Evolutionary conservation across 2,329 filamentous ascomycete species (phyloP).

Genomic region (Botrytis cinerea): DNA sequence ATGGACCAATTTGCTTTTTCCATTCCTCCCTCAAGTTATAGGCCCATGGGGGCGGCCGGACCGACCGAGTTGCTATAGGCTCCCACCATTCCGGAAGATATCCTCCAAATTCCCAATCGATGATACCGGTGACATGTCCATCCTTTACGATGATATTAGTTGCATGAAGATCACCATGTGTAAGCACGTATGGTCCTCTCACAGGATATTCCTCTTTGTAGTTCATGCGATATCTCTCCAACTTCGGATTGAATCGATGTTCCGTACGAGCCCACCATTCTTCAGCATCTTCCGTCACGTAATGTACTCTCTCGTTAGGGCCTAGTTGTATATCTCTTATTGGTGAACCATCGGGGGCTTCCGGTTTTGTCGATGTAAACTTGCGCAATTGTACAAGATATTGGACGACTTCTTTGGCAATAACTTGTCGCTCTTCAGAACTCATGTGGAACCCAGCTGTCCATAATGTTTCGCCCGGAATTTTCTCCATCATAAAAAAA

Average conservation of each 20-base stretch:
- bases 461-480: not conserved
- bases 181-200: not conserved
- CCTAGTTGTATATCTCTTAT: not conserved
- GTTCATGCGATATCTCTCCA: not conserved
- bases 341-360: not conserved
- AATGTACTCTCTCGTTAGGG: fast-evolving
- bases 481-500: not conserved
- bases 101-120: not conserved
- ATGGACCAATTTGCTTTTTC: not conserved
- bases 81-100: constrained; percentile 11
- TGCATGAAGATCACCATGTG: not conserved
- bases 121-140: not conserved
- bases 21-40: not conserved
- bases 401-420: constrained; percentile 16
- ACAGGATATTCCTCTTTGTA: not conserved
- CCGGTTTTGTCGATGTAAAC: not conserved
- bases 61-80: fast-evolving
- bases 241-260: not conserved
- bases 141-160: not conserved
- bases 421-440: fast-evolving
- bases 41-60: fast-evolving
- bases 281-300: not conserved
- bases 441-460: not conserved
- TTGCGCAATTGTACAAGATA: constrained; percentile 9
- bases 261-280: not conserved